phyloP scores from a whole-genome alignment of 129 eudicot genomes.

The Gnaphalium uliginosum region DNA sequence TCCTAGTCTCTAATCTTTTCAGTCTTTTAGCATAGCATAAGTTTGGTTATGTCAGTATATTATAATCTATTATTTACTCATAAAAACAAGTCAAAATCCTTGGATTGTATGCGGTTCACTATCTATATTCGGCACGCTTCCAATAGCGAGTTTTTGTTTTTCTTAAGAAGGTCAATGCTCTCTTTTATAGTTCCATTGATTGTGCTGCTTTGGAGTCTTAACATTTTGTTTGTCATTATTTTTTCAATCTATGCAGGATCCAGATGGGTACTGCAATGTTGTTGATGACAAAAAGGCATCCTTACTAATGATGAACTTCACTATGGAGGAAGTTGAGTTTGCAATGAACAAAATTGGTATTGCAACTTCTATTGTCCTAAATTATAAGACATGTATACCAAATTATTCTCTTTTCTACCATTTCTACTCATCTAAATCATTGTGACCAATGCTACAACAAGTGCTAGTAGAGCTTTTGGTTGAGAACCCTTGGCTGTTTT shows the following conservation, averaged over 20 bases:
- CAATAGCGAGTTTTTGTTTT: conserved; percentile 13
- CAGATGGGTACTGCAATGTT: conserved; percentile 41
- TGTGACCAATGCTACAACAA: neutral
- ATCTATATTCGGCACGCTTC: conserved; percentile 3
- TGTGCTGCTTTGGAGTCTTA: conserved; percentile 21
- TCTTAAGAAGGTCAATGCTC: neutral
- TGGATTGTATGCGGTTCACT: neutral
- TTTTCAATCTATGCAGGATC: conserved; percentile 58
- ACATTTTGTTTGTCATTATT: conserved; percentile 5
- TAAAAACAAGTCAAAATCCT: neutral
- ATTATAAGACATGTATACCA: conserved; percentile 7
- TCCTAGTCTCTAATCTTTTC: too few relatives aligned
- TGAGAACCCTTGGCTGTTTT: conserved; percentile 13
- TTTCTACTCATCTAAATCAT: neutral
- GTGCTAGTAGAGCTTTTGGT: conserved; percentile 9
- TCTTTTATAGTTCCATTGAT: neutral
- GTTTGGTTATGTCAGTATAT: too few relatives aligned
- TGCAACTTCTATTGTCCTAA: conserved; percentile 11
- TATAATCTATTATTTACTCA: too few relatives aligned
- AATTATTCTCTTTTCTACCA: neutral
- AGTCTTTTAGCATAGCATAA: too few relatives aligned
- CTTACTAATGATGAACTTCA: conserved; percentile 78
- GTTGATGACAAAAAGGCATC: conserved; percentile 58
- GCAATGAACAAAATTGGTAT: conserved; percentile 87
- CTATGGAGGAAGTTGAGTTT: conserved; percentile 70